Base-by-base conservation (phyloP, 495 filamentous ascomycete genomes). In the Trichoderma gamsii region DNA sequence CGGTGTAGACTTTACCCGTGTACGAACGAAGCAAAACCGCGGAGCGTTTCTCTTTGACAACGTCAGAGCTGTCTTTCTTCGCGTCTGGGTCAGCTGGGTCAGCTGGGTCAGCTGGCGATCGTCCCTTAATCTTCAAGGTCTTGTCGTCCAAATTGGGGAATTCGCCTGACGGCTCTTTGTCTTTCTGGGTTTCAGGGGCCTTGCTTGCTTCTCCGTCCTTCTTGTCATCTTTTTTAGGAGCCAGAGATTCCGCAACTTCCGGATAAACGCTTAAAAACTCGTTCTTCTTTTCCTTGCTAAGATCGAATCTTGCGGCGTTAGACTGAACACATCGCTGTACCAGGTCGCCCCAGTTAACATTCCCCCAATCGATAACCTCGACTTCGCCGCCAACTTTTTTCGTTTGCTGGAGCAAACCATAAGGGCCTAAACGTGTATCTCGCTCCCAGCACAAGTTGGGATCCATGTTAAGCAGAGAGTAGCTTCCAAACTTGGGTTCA, bases 401-500 rank as follows among this genome's bases (percentile, higher is more conserved):
- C 29, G 70, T 64, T 8, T 75, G 73, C 15, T 79, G 71, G 16
- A 85, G 85, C 67, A 89, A 82, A 0, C 93, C 93, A 73, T 98
- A 99, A 16, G 88, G 86, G 0, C 92, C 92, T 18, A 96, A 78
- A 56, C 93, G 84, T 25, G 92, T 93, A 75, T 90, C 92, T 9
- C 95, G 84, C 72, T 98, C 95, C 76, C 95, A 99, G 79, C 95
- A 99, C 59, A 97, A 79, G 73, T 95, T 88, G 64, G 90, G 84
- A 64, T 88, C 86, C 56, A 97, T 81, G 0, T 88, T 89, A 23
- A 97, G 76, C 63, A 89, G 75, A 7, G 84, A 80, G 75, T 95
- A 91, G 29, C 88, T 90, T 0, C 95, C 95, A 71, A 96, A 89
- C 1, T 88, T 83, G 18, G 92, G 85, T 11, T 91, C 87, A 0